phyloP scores from a whole-genome alignment of 1,139 yeast genomes.

The Kurtzmaniella quercitrusa region DNA sequence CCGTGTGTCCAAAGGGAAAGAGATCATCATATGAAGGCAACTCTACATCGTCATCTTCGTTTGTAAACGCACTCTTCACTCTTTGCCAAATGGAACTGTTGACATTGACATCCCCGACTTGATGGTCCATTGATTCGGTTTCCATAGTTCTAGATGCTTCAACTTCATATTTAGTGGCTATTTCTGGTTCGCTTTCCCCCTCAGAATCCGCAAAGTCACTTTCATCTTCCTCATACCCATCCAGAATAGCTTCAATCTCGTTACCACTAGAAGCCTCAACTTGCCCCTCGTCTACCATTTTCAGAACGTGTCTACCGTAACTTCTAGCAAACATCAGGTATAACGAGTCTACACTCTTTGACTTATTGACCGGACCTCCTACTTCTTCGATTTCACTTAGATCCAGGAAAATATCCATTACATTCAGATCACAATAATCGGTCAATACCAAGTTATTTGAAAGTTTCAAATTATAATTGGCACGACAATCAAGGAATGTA shows the following conservation, averaged over 20 bases:
- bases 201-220: slow-evolving; percentile 44
- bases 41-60: slow-evolving; percentile 36
- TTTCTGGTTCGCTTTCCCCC: slow-evolving; percentile 22
- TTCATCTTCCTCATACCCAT: slow-evolving; percentile 6
- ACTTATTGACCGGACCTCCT: slow-evolving; percentile 22
- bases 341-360: slow-evolving; percentile 35
- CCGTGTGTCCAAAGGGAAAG: slow-evolving; percentile 57
- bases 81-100: slow-evolving; percentile 53
- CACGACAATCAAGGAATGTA: slow-evolving; percentile 57
- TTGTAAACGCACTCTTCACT: slow-evolving; percentile 54
- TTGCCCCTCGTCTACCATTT: slow-evolving; percentile 31
- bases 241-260: not conserved
- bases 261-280: slow-evolving; percentile 7
- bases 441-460: slow-evolving; percentile 52
- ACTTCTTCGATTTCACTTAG: slow-evolving; percentile 17
- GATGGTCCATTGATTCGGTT: slow-evolving; percentile 8
- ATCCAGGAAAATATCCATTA: slow-evolving; percentile 48
- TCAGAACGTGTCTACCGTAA: slow-evolving; percentile 40
- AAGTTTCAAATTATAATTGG: slow-evolving; percentile 56
- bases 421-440: slow-evolving; percentile 61
- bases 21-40: slow-evolving; percentile 80
- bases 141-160: slow-evolving; percentile 10
- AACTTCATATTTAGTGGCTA: not conserved
- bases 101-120: not conserved
- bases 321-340: slow-evolving; percentile 37